Evolutionary conservation across 2,329 filamentous ascomycete genomes (phyloP), one percentile per base, ranked within the genome.

Genomic region (Colletotrichum siamense): DNA sequence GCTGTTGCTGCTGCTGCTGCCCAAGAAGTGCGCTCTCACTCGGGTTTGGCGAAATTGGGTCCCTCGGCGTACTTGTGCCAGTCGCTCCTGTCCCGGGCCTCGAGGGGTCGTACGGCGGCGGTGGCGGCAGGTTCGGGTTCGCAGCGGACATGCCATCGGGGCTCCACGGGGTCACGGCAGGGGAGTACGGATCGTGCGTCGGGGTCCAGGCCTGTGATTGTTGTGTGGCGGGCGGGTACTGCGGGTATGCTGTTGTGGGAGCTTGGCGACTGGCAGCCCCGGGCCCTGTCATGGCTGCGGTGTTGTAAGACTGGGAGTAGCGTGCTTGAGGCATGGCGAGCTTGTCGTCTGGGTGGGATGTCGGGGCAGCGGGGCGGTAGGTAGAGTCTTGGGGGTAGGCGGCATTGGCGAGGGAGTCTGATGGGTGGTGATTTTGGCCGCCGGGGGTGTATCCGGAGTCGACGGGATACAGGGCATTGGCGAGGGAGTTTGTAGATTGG

Each of bases 111-210:
- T 78, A 78, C 52, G 77, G 73, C 32, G 77, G 77, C 39, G 77
- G 77, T 26, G 77, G 75, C 10, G 77, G 77, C 28, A 79, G 76
- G 57, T 78, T 78, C 18, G 77, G 77, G 57, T 79, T 71, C 52
- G 72, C 71, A 36, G 77, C 77, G 5, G 74, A 71, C 57, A 57
- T 57, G 52, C 72, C 75, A 62, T 79, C 77, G 13, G 77, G 77
- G 65, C 55, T 76, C 77, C 77, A 79, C 15, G 70, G 75, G 10
- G 57, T 59, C 49, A 77, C 44, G 9, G 36, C 39, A 32, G 73
- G 72, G 22, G 69, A 69, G 32, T 68, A 57, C 28, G 26, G 71
- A 26, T 70, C 64, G 62, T 77, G 71, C 34, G 66, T 67, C 30
- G 52, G 63, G 30, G 63, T 44, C 63, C 61, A 73, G 70, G 57